Evolutionary conservation across 495 filamentous ascomycete genomes (phyloP), one percentile per base, ranked within the genome.

Genomic region (Penicillium turbatum): DNA sequence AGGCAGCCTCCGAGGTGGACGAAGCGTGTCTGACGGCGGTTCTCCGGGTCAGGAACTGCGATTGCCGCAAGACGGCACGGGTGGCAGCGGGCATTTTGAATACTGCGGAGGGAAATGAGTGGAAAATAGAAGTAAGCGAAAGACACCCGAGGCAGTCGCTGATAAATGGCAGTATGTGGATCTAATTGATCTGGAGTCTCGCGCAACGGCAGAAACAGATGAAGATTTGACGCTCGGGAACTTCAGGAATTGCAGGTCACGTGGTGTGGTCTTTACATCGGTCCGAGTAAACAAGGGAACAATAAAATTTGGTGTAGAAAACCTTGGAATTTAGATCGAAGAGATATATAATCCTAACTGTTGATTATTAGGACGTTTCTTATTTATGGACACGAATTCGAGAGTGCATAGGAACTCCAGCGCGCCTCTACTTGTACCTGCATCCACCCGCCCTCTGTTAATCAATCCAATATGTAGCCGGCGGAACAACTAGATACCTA

Each of bases 1-100:
- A 78, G 52, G 84, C 72, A 57, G 85, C 85, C 73, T 91, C 86
- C 41, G 83, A 75, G 44, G 84, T 77, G 62, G 82, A 83, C 30
- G 85, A 86, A 64, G 85, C 78, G 69, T 83, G 76, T 66, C 83
- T 81, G 68, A 78, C 66, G 53, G 71, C 70, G 55, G 75, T 75
- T 63, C 79, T 79, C 48, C 82, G 82, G 59, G 73, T 70, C 61
- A 82, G 70, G 64, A 82, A 77, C 66, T 74, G 76, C 69, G 77
- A 78, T 75, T 79, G 79, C 74, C 81, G 78, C 69, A 85, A 74
- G 64, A 84, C 76, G 70, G 79, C 74, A 70, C 83, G 82, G 61
- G 80, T 76, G 65, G 68, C 72, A 59, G 68, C 72, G 64, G 72
- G 69, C 74, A 77, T 77, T 57, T 72, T 75, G 69, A 66, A 51